A percentile compares a stretch with the other conserved stretches of the same genome.
Conservation (phyloP, 495 filamentous ascomycete species). For the Penicillium lividum region DNA sequence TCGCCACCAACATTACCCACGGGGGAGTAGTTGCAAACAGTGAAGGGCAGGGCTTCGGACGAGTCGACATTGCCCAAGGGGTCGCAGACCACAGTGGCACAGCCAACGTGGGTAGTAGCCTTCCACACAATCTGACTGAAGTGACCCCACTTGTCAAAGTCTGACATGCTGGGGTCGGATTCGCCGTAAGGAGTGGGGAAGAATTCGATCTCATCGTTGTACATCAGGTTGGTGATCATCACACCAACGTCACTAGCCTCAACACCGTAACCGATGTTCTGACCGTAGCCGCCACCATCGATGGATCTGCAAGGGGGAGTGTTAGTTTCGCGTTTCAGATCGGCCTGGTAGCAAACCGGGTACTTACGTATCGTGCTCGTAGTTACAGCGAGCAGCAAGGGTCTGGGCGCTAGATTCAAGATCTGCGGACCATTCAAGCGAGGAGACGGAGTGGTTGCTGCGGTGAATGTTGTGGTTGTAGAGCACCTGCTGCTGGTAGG, state of each 20-base stretch:
- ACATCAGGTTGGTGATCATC: constrained; percentile 76
- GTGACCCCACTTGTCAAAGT: constrained; percentile 78
- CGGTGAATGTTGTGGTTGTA: constrained; percentile 87
- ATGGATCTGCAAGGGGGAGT: constrained; percentile 34
- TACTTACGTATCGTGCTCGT: constrained; percentile 75
- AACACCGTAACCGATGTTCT: constrained; percentile 72
- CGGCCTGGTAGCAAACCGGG: neutral
- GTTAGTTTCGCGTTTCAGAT: constrained; percentile 8
- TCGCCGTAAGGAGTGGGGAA: constrained; percentile 48
- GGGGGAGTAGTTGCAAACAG: constrained; percentile 88
- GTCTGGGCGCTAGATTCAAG: constrained; percentile 62
- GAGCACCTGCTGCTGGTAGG: constrained; percentile 52
- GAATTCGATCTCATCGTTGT: constrained; percentile 71
- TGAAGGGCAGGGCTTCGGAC: constrained; percentile 54
- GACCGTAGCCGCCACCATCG: constrained; percentile 70
- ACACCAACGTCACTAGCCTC: constrained; percentile 52
- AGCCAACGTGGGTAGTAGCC: constrained; percentile 68
- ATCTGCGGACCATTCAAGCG: constrained; percentile 61
- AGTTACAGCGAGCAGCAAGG: constrained; percentile 61
- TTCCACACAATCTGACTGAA: constrained; percentile 93
- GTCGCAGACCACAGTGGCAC: constrained; percentile 61
- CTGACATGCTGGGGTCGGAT: constrained; percentile 51
- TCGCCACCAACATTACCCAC: constrained; percentile 67
- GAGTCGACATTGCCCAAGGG: constrained; percentile 48
- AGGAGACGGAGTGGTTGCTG: constrained; percentile 71